phyloP scores from a whole-genome alignment of 768 basidiomycete species.

The Hygrocybe coccinea region DNA sequence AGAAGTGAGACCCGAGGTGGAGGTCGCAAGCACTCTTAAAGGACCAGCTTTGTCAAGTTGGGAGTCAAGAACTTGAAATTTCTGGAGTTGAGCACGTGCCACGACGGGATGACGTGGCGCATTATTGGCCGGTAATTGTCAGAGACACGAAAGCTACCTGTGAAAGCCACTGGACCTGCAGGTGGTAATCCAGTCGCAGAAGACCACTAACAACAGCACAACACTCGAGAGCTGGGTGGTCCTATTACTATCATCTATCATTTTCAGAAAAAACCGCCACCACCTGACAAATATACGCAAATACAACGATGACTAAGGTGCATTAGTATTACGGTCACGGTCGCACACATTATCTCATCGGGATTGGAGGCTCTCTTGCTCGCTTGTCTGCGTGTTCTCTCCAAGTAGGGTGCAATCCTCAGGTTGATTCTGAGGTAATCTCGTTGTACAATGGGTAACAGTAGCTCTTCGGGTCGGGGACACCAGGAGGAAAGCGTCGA shows the following conservation, averaged over 20 bases:
- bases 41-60: background rate
- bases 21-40: background rate
- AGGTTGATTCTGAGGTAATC: slow-evolving; percentile 1
- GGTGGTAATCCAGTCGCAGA: no score
- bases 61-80: no score
- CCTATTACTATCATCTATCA: no score
- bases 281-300: background rate
- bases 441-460: slow-evolving; percentile 64
- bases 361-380: background rate
- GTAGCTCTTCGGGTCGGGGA: slow-evolving; percentile 63
- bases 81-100: no score
- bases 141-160: no score
- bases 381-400: slow-evolving; percentile 3
- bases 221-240: background rate
- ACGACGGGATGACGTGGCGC: no score
- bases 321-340: background rate
- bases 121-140: no score
- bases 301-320: background rate
- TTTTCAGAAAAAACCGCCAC: background rate
- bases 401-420: background rate
- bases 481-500: slow-evolving; percentile 83
- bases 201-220: no score
- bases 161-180: no score
- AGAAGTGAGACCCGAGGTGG: background rate
- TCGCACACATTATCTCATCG: no score